Evolutionary conservation across 179 eudicot species (phyloP), one percentile per base, ranked within the genome.

Genomic region (Carnegiea gigantea): DNA sequence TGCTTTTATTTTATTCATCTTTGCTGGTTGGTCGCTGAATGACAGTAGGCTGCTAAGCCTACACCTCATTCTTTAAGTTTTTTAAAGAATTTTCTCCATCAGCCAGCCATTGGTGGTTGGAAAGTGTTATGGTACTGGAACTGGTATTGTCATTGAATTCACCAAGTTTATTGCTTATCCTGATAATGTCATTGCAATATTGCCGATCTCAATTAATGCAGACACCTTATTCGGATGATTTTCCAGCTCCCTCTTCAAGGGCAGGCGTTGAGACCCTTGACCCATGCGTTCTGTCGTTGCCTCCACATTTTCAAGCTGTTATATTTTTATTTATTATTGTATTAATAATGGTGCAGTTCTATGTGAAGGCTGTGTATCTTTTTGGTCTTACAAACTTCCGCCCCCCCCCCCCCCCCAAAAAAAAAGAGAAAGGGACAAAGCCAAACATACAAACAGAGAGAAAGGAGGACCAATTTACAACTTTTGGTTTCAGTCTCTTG

Each of bases 121-220:
- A 26, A 62, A 62, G 68, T 62, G 13, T n/a, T 62, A 49, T 2
- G 17, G 17, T 51, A 9, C 10, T 11, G 12, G 36, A 24, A 67
- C 33, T 67, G 38, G 11, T 67, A 28, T 10, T 67, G 38, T 28
- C 71, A 67, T 67, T 67, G 38, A 67, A 67, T 67, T 28, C 71
- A 24, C 38, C 33, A 40, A 2, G 26, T 67, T 67, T 67, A 67
- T 67, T 67, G 40, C 15, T 67, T 9, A 24, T 67, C 71, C 6
- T 67, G 71, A n/a, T 67, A n/a, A 67, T 67, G 38, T 26, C 71
- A 67, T 67, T 67, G 36, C 71, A 67, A 0, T 26, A 67, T 28
- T 67, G 71, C 15, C n/a, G 70, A 64, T 67, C 14, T 67, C 71
- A 67, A 67, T 67, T 36, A 67, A 67, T 67, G 71, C 71, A 11